Conservation (phyloP, 257 asterid species). For the Verbascum thapsus region DNA sequence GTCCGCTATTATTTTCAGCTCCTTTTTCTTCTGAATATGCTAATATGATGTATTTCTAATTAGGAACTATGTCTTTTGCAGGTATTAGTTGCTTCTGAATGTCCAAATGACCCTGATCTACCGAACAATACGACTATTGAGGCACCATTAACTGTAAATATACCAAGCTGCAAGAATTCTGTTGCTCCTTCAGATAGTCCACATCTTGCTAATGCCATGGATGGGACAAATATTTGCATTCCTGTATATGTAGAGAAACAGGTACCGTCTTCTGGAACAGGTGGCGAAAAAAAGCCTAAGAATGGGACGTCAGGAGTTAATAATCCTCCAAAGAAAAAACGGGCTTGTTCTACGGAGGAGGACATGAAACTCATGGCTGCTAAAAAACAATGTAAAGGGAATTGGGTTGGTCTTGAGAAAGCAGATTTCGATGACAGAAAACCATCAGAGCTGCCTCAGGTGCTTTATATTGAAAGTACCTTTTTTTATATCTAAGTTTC, state of each 20-base stretch:
- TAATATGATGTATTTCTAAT: conserved; percentile 14
- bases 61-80: conserved; percentile 23
- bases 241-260: conserved; percentile 71
- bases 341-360: conserved; percentile 70
- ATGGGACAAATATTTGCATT: conserved; percentile 56
- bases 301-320: conserved; percentile 46
- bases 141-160: conserved; percentile 75
- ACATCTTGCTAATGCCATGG: conserved; percentile 35
- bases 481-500: not conserved
- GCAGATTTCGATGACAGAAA: conserved; percentile 73
- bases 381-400: conserved; percentile 67
- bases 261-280: conserved; percentile 45
- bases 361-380: conserved; percentile 75
- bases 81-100: conserved; percentile 75
- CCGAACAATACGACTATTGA: conserved; percentile 61
- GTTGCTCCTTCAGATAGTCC: conserved; percentile 51
- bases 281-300: conserved; percentile 56
- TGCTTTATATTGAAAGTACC: conserved; percentile 27
- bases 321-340: conserved; percentile 54
- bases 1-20: not conserved
- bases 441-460: conserved; percentile 79
- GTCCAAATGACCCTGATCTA: conserved; percentile 47
- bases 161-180: conserved; percentile 57
- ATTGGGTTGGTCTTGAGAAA: conserved; percentile 68
- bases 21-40: conserved; percentile 5